Evolutionary conservation across 176 grass and related monocot genomes (phyloP).

Genomic region (Cenchrus fungigraminus): DNA sequence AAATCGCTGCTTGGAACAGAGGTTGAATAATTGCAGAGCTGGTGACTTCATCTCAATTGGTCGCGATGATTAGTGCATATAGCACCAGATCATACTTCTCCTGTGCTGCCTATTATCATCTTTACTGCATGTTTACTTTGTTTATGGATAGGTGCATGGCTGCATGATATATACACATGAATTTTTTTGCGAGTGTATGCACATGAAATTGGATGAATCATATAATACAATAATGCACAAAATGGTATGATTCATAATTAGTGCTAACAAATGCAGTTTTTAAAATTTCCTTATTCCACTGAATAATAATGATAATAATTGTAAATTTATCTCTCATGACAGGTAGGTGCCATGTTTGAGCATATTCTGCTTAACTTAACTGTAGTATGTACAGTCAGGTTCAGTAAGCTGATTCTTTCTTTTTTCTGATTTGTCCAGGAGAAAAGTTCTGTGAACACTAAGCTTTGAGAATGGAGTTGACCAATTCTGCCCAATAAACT

Average conservation of each 20-base stretch:
- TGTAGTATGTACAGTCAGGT: too few relatives aligned
- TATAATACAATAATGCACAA: not conserved
- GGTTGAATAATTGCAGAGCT: constrained; percentile 25
- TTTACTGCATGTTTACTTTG: constrained; percentile 6
- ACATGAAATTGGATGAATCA: constrained; percentile 17
- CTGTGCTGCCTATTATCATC: not conserved
- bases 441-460: not conserved
- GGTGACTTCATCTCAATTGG: not conserved
- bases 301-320: not conserved
- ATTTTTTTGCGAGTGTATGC: not conserved
- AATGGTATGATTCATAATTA: not conserved
- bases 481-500: constrained; percentile 21
- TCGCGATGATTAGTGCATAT: not conserved
- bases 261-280: not conserved
- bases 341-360: not conserved
- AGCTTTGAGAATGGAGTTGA: constrained; percentile 14
- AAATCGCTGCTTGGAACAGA: constrained; percentile 11
- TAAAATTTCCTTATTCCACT: not conserved
- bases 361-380: too few relatives aligned
- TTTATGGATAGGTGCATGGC: not conserved
- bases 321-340: not conserved
- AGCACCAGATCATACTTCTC: not conserved
- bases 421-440: constrained; percentile 27
- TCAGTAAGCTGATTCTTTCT: not conserved
- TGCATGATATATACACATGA: not conserved